These are phyloP conservation scores for Epichloe gansuensis DNA, from an alignment of 2,329 filamentous ascomycete species.

Conservation along the genomic window DNA sequence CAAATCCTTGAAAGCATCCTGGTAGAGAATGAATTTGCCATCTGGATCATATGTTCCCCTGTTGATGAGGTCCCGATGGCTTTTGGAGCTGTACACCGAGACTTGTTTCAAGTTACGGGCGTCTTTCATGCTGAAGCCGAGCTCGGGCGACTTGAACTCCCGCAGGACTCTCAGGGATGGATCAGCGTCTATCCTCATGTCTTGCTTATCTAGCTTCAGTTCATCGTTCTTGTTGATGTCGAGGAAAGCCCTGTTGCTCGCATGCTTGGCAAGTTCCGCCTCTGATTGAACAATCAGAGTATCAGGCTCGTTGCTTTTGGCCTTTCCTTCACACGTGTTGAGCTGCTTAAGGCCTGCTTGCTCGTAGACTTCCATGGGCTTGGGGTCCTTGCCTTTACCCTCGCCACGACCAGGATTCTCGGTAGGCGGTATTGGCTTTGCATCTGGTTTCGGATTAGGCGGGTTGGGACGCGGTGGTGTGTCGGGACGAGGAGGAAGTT, in stretches of 20 bases:
- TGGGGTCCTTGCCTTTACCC: neutral
- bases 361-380: neutral
- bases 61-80: neutral
- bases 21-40: neutral
- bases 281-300: neutral
- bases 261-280: neutral
- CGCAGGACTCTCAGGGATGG: neutral
- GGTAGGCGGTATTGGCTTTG: neutral
- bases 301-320: neutral
- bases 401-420: neutral
- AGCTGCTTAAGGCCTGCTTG: neutral
- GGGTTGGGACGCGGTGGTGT: neutral
- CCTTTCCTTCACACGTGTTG: neutral
- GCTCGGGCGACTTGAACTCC: neutral
- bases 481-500: neutral
- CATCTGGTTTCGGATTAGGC: neutral
- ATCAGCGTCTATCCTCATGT: neutral
- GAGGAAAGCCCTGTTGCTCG: neutral
- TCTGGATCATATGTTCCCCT: neutral
- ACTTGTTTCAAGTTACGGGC: neutral
- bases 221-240: neutral
- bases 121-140: neutral
- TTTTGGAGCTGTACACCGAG: neutral
- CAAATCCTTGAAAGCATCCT: neutral
- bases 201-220: neutral